A percentile compares a stretch with the other conserved stretches of the same genome.
phyloP scores from a whole-genome alignment of 176 grass and related monocot species.

The Hyparrhenia diplandra region DNA sequence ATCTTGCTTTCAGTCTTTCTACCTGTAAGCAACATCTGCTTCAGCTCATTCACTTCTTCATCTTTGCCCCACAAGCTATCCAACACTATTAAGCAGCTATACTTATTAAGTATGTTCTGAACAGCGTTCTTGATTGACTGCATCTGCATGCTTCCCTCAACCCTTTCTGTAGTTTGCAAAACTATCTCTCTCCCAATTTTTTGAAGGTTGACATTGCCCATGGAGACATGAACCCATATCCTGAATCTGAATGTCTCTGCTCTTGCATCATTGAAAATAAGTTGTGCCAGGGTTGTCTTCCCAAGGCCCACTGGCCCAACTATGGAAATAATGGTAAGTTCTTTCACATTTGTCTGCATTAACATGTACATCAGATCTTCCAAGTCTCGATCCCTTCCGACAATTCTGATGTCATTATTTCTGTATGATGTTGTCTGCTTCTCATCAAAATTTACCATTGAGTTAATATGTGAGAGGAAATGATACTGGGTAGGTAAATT shows the following conservation, averaged over 20 bases:
- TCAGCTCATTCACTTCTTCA: slow-evolving; percentile 40
- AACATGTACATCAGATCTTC: slow-evolving; percentile 19
- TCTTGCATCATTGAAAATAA: slow-evolving; percentile 42
- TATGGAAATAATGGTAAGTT: slow-evolving; percentile 42
- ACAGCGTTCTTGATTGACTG: slow-evolving; percentile 46
- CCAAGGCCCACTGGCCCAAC: slow-evolving; percentile 47
- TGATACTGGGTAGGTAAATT: slow-evolving; percentile 34
- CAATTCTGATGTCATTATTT: slow-evolving; percentile 27
- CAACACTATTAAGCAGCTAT: slow-evolving; percentile 39
- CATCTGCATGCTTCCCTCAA: slow-evolving; percentile 31
- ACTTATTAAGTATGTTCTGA: slow-evolving; percentile 11
- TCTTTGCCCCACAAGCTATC: slow-evolving; percentile 46
- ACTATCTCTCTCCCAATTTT: slow-evolving; percentile 43
- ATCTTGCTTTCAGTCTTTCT: slow-evolving; percentile 37
- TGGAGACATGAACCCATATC: slow-evolving; percentile 58
- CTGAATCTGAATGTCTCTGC: slow-evolving; percentile 26
- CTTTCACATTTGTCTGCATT: not conserved
- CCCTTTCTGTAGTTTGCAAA: slow-evolving; percentile 32
- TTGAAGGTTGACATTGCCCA: slow-evolving; percentile 39
- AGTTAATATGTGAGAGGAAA: slow-evolving; percentile 36
- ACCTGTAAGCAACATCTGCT: slow-evolving; percentile 35
- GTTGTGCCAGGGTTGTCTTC: slow-evolving; percentile 46
- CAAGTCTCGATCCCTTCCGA: slow-evolving; percentile 29
- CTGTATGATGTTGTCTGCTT: slow-evolving; percentile 46
- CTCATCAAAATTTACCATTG: slow-evolving; percentile 18